Base-by-base conservation (phyloP, 225 moss, liverwort and hornwort species). In the Ulota crispa region DNA sequence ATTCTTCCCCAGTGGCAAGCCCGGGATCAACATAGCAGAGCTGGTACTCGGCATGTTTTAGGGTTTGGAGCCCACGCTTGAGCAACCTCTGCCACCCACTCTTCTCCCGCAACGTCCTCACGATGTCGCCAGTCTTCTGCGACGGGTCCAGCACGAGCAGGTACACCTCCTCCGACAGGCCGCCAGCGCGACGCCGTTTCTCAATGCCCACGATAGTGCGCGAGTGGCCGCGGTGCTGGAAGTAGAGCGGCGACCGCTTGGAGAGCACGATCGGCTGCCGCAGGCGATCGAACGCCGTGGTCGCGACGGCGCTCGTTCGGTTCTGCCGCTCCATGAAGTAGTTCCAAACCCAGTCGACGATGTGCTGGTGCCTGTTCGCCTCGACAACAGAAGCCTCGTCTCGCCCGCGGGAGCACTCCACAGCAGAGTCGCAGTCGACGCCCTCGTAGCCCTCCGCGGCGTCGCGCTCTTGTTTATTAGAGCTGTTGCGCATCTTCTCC, bases 301-400 rank as follows among this genome's bases (percentile, higher is more conserved):
- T 12, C 7, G 78, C 85, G 2, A 84, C n/a, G 1, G 89, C 80
- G 39, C 54, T 71, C 16, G 64, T 75, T 18, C 78, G 72, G 41
- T 80, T 69, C 21, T 86, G 83, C 76, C 81, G 71, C 68, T 88
- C 88, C 69, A 86, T 87, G 67, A 95, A 95, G 77, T 95, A 95
- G 57, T 89, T 93, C 95, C 95, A 95, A 70, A 95, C 90, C 95
- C 95, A 95, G 41, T 95, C 92, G 8, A 93, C 88, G 1, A 95
- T 79, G 87, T 91, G 92, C 11, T 91, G 89, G 63, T 95, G 95
- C 50, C 87, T 80, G 43, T 52, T 80, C n/a, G 32, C 21, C 47
- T 83, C 83, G 9, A 21, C 16, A 28, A 30, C 4, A 45, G 76
- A 62, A 36, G 63, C 37, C 53, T 64, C 73, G 2, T 62, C 62